These are phyloP conservation scores for Colletotrichum camelliae DNA, from an alignment of 2,329 filamentous ascomycete genomes.

Conservation along the genomic window DNA sequence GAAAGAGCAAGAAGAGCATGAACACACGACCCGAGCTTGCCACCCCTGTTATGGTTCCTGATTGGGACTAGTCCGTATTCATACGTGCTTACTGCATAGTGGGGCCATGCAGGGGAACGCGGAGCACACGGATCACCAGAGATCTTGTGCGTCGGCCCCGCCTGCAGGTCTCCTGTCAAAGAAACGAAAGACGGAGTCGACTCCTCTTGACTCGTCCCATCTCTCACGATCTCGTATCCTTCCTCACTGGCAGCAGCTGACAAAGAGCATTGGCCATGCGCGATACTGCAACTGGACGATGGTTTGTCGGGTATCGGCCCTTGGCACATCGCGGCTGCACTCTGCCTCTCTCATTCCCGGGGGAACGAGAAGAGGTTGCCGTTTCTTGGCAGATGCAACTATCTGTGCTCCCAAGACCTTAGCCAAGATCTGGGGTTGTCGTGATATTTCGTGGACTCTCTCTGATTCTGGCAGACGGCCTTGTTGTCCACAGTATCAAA, in stretches of 20 bases:
- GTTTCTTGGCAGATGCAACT: background rate
- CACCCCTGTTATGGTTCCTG: background rate
- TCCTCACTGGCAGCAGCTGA: background rate
- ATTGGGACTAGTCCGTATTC: background rate
- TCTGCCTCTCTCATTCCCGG: background rate
- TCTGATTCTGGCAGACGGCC: background rate
- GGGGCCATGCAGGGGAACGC: background rate
- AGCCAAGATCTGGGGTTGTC: background rate
- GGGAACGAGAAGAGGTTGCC: background rate
- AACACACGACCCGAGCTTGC: background rate
- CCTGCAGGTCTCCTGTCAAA: background rate
- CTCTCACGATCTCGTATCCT: background rate
- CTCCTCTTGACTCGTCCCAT: conserved; percentile 13
- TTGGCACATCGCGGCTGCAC: background rate
- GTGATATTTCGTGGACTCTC: background rate
- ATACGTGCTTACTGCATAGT: background rate
- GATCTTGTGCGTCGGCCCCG: background rate
- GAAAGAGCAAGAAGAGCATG: background rate
- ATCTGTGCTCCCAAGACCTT: background rate
- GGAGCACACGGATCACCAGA: background rate
- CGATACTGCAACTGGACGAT: background rate
- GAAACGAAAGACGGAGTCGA: background rate
- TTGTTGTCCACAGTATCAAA: background rate
- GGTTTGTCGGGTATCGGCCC: background rate
- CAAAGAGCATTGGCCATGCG: background rate